Percentiles rank a stretch among this genome's conserved stretches.
Conservation (phyloP, 352 stramenopile genomes). For the Blastocystis sp. region DNA sequence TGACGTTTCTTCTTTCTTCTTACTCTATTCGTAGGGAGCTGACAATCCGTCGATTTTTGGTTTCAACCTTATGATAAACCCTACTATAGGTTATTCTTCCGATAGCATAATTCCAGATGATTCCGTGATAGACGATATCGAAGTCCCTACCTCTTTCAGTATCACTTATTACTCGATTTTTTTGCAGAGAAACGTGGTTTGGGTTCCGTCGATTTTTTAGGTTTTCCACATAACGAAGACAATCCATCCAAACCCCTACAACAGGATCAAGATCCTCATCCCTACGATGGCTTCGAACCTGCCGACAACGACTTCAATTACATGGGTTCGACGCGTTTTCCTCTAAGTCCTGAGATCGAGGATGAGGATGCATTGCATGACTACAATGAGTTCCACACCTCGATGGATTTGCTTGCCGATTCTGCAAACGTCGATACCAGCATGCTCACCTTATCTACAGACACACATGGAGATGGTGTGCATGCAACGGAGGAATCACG, state of each 20-base stretch:
- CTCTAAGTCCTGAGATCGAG: not conserved
- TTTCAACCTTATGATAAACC: not conserved
- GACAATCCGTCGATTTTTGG: not conserved
- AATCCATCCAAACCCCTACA: not conserved
- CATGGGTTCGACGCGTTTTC: not conserved
- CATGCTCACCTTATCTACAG: slow-evolving; percentile 24
- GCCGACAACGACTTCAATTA: not conserved
- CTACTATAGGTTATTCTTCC: not conserved
- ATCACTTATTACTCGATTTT: not conserved
- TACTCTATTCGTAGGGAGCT: not conserved
- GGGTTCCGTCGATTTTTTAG: not conserved
- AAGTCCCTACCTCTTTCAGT: not conserved
- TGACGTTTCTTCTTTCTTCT: not conserved
- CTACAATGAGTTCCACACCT: not conserved
- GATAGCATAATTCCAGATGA: not conserved
- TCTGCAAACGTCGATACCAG: slow-evolving; percentile 6
- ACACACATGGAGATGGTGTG: not conserved
- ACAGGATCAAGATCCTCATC: not conserved
- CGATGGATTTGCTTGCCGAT: not conserved
- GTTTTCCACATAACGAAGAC: not conserved
- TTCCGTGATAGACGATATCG: not conserved
- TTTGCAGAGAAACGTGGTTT: slow-evolving; percentile 3
- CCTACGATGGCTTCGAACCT: not conserved
- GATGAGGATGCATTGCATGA: not conserved
- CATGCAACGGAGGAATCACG: not conserved